A percentile compares a stretch with the other conserved stretches of the same genome.
Conservation (phyloP, 163 green algal genomes). For the Coccomyxa subellipsoidea region DNA sequence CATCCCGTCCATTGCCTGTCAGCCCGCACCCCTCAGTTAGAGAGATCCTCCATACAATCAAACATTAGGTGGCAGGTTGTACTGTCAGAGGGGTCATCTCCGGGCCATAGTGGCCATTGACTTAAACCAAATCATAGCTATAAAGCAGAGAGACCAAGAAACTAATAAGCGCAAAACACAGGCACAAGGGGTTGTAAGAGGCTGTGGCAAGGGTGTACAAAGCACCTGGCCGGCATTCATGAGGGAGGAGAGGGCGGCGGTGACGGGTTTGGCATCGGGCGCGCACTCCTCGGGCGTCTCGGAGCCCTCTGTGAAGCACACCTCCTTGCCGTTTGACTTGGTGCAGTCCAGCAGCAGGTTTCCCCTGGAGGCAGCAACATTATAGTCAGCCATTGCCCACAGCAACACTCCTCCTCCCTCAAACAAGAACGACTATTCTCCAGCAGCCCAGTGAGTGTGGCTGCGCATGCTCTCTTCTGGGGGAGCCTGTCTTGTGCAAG, state of each 20-base stretch:
- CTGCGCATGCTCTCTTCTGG: background rate
- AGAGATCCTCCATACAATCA: too few relatives aligned
- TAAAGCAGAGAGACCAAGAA: too few relatives aligned
- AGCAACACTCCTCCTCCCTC: background rate
- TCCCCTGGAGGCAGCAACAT: background rate
- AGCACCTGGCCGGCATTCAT: background rate
- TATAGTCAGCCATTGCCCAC: too few relatives aligned
- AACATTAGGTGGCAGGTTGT: too few relatives aligned
- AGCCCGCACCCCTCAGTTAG: background rate
- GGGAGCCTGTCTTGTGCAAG: too few relatives aligned
- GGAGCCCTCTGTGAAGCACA: constrained; percentile 3
- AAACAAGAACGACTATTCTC: background rate
- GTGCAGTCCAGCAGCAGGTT: constrained; percentile 16
- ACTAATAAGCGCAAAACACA: too few relatives aligned
- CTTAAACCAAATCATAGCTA: too few relatives aligned
- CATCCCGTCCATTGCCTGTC: background rate
- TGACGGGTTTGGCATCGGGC: background rate
- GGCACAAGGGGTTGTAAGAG: background rate
- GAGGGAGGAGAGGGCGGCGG: background rate
- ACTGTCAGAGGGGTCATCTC: too few relatives aligned
- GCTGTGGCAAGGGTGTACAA: background rate
- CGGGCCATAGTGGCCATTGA: too few relatives aligned
- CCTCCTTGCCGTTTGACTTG: background rate
- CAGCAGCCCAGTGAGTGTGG: background rate
- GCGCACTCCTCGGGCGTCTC: background rate